phyloP scores from a whole-genome alignment of 192 early-diverging fungal genomes.

The Backusella circina region DNA sequence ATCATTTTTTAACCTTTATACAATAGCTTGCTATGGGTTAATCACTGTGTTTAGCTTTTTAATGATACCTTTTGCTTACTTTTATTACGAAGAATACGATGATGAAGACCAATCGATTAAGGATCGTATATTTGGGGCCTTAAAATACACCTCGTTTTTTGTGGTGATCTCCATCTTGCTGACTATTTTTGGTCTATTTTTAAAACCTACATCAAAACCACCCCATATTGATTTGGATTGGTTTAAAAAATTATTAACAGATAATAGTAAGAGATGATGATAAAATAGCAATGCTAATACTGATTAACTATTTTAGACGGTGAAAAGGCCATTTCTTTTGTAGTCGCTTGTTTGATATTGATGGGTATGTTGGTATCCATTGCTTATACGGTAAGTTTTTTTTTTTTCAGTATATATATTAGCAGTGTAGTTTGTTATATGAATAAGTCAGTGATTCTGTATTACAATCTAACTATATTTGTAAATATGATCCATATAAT shows the following conservation, averaged over 20 bases:
- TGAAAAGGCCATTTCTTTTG: constrained; percentile 46
- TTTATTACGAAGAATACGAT: constrained; percentile 57
- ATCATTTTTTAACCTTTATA: background rate
- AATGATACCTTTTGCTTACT: constrained; percentile 59
- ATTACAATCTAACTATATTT: background rate
- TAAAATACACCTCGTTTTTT: constrained; percentile 57
- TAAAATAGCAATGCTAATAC: background rate
- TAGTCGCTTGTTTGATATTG: constrained; percentile 41
- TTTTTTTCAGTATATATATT: background rate
- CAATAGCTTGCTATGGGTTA: constrained; percentile 42
- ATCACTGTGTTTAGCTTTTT: constrained; percentile 46
- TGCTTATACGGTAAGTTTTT: constrained; percentile 53
- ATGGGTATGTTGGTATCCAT: constrained; percentile 53
- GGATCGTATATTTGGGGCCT: constrained; percentile 38
- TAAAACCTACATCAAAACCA: constrained; percentile 32
- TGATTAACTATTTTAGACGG: constrained; percentile 18
- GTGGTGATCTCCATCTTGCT: constrained; percentile 42
- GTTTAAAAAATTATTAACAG: constrained; percentile 42
- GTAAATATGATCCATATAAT: background rate
- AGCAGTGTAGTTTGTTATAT: background rate
- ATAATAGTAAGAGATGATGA: constrained; percentile 37
- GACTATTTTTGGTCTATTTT: constrained; percentile 47
- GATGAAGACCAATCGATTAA: constrained; percentile 33
- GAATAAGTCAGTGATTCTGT: background rate
- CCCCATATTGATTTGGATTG: constrained; percentile 46